A percentile compares a stretch with the other conserved stretches of the same genome.
Conservation (phyloP, 108 stramenopile genomes). For the Skeletonema costatum region DNA sequence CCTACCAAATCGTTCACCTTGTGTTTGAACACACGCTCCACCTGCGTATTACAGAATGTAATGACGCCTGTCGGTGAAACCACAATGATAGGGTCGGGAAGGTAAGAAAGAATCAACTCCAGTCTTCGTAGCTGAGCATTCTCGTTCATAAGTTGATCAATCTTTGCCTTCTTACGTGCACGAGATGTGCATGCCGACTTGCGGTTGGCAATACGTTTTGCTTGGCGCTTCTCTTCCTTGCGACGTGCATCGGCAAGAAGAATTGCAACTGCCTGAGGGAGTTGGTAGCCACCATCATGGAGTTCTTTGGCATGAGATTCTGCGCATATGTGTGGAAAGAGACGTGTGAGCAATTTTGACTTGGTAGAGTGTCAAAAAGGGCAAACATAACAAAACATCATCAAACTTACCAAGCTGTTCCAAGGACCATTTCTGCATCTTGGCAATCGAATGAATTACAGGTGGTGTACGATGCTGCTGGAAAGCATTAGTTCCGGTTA, state of each 20-base stretch:
- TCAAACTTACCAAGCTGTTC: constrained; percentile 63
- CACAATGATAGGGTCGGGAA: constrained; percentile 83
- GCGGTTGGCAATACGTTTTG: constrained; percentile 88
- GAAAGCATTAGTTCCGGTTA: not conserved
- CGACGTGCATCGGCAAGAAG: constrained; percentile 69
- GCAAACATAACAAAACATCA: not conserved
- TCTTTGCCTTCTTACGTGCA: constrained; percentile 88
- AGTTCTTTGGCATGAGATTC: constrained; percentile 71
- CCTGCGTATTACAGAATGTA: constrained; percentile 84
- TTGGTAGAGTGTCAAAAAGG: not conserved
- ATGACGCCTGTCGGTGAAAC: constrained; percentile 64
- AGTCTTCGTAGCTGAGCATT: constrained; percentile 76
- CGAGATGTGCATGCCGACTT: constrained; percentile 90
- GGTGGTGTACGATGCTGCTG: not conserved
- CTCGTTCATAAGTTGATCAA: constrained; percentile 83
- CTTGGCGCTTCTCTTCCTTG: constrained; percentile 77
- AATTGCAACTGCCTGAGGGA: constrained; percentile 70
- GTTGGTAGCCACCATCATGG: constrained; percentile 58
- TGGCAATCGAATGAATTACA: not conserved
- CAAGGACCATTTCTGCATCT: constrained; percentile 58
- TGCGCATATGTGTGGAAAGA: not conserved
- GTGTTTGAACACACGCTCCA: constrained; percentile 70
- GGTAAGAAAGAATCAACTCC: constrained; percentile 75
- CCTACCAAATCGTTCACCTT: constrained; percentile 63
- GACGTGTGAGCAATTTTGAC: not conserved